Conservation (phyloP, 106 monocot species). For the Apostasia ramifera region DNA sequence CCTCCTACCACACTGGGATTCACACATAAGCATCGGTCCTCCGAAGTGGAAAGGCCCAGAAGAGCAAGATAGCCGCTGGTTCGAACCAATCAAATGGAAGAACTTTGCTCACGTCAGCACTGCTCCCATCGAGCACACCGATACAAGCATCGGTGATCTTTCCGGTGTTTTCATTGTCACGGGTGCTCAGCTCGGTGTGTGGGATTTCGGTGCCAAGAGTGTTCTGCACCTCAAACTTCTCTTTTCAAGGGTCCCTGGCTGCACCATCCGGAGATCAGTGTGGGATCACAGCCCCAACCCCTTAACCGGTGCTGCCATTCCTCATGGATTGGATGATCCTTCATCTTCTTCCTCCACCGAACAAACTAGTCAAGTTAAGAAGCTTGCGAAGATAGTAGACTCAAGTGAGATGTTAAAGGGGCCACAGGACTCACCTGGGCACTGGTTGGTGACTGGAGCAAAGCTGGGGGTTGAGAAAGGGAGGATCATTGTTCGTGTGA, state of each 20-base stretch:
- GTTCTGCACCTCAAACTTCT: slow-evolving; percentile 82
- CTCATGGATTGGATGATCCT: slow-evolving; percentile 9
- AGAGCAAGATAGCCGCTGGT: slow-evolving; percentile 98
- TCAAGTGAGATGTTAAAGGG: slow-evolving; percentile 69
- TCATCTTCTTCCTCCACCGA: slow-evolving; percentile 40
- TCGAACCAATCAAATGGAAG: slow-evolving; percentile 92
- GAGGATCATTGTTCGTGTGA: slow-evolving; percentile 73
- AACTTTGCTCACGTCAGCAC: slow-evolving; percentile 97
- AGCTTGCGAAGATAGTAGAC: slow-evolving; percentile 70
- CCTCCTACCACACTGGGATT: slow-evolving; percentile 78
- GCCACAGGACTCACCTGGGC: slow-evolving; percentile 73
- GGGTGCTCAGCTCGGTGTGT: slow-evolving; percentile 88
- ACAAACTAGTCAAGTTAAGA: slow-evolving; percentile 14
- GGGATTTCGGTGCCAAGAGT: slow-evolving; percentile 88
- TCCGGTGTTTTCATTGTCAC: slow-evolving; percentile 83
- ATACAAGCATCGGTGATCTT: slow-evolving; percentile 66
- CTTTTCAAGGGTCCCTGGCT: slow-evolving; percentile 72
- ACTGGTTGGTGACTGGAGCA: slow-evolving; percentile 92
- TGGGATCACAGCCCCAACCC: slow-evolving; percentile 72
- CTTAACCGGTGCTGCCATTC: background rate
- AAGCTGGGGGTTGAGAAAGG: slow-evolving; percentile 93
- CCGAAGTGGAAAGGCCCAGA: slow-evolving; percentile 96
- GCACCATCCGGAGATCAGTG: slow-evolving; percentile 78
- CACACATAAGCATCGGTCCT: slow-evolving; percentile 70
- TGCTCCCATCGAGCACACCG: slow-evolving; percentile 71